Percentiles rank a stretch among this genome's conserved stretches.
phyloP scores from a whole-genome alignment of 257 asterid species.

The Ilex asprella region DNA sequence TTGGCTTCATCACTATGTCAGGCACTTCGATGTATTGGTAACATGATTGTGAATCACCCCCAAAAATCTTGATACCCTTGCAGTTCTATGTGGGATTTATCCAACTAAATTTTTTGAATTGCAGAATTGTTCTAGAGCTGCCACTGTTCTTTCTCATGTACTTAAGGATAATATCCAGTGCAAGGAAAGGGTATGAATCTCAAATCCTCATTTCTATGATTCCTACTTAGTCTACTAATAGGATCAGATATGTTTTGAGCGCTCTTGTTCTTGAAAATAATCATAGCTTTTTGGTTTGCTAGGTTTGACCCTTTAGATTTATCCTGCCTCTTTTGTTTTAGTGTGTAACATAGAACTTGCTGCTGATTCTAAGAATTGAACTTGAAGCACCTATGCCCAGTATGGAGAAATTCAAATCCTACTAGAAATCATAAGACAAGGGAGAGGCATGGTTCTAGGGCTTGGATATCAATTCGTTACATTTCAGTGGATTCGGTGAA shows the following conservation, averaged over 20 bases:
- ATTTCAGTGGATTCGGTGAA: too few relatives aligned
- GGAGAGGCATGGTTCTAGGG: too few relatives aligned
- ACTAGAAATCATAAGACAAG: too few relatives aligned
- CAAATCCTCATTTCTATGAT: too few relatives aligned
- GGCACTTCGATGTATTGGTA: slow-evolving; percentile 89
- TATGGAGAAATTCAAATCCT: too few relatives aligned
- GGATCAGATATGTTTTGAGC: too few relatives aligned
- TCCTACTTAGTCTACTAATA: too few relatives aligned
- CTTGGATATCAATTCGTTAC: too few relatives aligned
- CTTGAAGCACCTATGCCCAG: slow-evolving; percentile 65
- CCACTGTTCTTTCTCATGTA: slow-evolving; percentile 78
- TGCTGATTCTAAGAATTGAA: slow-evolving; percentile 74
- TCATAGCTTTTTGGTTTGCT: background rate
- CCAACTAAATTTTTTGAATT: slow-evolving; percentile 11
- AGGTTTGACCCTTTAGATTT: background rate
- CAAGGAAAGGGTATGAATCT: slow-evolving; percentile 72
- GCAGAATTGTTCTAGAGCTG: slow-evolving; percentile 98
- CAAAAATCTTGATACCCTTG: slow-evolving; percentile 73
- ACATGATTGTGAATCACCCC: slow-evolving; percentile 58
- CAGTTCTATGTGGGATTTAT: slow-evolving; percentile 10
- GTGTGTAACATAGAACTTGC: slow-evolving; percentile 16
- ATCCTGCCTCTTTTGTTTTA: slow-evolving; percentile 5
- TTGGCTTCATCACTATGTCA: slow-evolving; percentile 22
- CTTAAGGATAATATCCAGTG: slow-evolving; percentile 70
- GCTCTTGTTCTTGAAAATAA: background rate